phyloP scores from a whole-genome alignment of 208 protist species.

The Herpetomonas samuelpessoai region DNA sequence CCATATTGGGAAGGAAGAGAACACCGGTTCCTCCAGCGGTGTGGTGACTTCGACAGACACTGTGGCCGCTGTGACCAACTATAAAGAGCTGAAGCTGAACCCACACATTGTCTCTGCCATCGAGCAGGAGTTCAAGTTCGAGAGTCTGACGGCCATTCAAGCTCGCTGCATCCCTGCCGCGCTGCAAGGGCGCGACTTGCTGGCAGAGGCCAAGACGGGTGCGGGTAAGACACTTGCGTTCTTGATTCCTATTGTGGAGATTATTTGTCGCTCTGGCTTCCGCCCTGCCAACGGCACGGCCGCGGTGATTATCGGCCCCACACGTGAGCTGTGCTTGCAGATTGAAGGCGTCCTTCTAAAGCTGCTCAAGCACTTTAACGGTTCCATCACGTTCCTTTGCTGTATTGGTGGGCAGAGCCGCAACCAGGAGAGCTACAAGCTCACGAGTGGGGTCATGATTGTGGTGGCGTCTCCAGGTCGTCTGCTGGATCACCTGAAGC shows the following conservation, averaged over 20 bases:
- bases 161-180: conserved; percentile 86
- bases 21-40: background rate
- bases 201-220: conserved; percentile 94
- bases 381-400: conserved; percentile 85
- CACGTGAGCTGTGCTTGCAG: conserved; percentile 98
- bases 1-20: too few relatives aligned
- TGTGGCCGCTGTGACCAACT: conserved; percentile 64
- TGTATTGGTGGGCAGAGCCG: conserved; percentile 91
- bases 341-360: conserved; percentile 96
- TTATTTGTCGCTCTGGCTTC: conserved; percentile 95
- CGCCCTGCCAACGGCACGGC: conserved; percentile 96
- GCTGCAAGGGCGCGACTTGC: conserved; percentile 84
- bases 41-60: conserved; percentile 21
- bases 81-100: conserved; percentile 84
- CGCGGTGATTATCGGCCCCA: conserved; percentile 98
- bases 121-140: conserved; percentile 92
- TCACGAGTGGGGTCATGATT: conserved; percentile 87
- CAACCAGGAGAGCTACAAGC: conserved; percentile 88
- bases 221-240: conserved; percentile 98
- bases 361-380: conserved; percentile 92
- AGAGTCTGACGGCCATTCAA: conserved; percentile 96
- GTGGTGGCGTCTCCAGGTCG: conserved; percentile 92
- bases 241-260: conserved; percentile 98
- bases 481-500: conserved; percentile 98
- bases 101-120: conserved; percentile 77